Evolutionary conservation across 495 filamentous ascomycete species (phyloP).

Genomic region (Lentithecium fluviatile): DNA sequence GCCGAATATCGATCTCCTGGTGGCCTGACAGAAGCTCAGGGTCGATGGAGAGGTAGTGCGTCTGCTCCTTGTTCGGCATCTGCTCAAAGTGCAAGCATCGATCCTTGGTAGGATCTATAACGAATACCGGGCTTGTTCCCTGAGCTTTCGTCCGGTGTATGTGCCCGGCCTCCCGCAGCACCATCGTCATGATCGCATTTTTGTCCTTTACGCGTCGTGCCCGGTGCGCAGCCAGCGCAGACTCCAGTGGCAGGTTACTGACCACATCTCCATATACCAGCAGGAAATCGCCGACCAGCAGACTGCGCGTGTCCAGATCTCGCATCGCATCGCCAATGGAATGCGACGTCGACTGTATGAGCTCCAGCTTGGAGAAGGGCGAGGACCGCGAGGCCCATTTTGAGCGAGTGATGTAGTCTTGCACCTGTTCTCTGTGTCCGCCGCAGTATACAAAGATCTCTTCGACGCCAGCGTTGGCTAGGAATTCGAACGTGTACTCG

Average conservation of each 20-base stretch:
- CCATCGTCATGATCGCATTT: constrained; percentile 98
- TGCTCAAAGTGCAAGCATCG: constrained; percentile 94
- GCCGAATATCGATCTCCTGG: constrained; percentile 72
- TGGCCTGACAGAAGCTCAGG: constrained; percentile 64
- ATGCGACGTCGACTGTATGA: constrained; percentile 81
- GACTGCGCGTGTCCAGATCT: constrained; percentile 80
- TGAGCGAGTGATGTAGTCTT: constrained; percentile 70
- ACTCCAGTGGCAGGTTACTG: constrained; percentile 80
- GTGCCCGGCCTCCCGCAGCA: constrained; percentile 75
- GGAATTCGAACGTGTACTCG: constrained; percentile 95
- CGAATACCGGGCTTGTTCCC: constrained; percentile 75
- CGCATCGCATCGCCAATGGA: constrained; percentile 95
- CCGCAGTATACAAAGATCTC: constrained; percentile 91
- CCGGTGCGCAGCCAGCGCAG: constrained; percentile 73
- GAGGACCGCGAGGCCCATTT: constrained; percentile 70
- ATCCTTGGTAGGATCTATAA: constrained; percentile 75
- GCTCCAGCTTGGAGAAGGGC: constrained; percentile 80
- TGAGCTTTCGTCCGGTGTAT: constrained; percentile 72
- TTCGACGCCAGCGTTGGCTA: constrained; percentile 87
- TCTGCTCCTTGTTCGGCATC: constrained; percentile 40
- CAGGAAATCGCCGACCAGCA: constrained; percentile 89
- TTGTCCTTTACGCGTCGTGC: constrained; percentile 79
- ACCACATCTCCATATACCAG: constrained; percentile 93
- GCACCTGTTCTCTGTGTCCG: constrained; percentile 84
- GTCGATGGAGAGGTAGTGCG: constrained; percentile 60